Conservation (phyloP, 1,284 basidiomycete species). For the Cutaneotrichosporon dermatis region DNA sequence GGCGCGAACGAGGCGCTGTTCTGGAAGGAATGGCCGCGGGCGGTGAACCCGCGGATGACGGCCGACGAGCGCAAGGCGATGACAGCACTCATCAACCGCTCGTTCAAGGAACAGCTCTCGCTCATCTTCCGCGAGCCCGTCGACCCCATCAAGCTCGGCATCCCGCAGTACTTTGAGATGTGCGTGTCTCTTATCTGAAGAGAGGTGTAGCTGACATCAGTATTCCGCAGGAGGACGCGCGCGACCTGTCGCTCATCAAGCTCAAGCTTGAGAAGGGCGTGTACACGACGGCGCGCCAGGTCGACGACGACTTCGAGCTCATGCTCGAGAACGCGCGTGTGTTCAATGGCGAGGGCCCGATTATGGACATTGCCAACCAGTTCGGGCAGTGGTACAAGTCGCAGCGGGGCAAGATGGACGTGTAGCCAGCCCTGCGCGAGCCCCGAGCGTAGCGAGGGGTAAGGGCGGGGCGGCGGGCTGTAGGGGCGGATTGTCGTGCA, state of each 20-base stretch:
- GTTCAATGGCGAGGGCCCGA: conserved; percentile 42
- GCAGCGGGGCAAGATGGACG: conserved; percentile 39
- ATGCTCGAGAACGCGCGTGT: conserved; percentile 46
- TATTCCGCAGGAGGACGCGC: conserved; percentile 60
- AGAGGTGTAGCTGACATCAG: conserved; percentile 59
- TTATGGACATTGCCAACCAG: conserved; percentile 33
- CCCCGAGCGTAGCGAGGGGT: too few species aligned
- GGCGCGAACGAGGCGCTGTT: conserved; percentile 68
- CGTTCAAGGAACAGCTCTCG: conserved; percentile 69
- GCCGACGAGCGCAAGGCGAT: conserved; percentile 77
- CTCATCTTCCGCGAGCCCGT: conserved; percentile 75
- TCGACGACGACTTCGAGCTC: conserved; percentile 44
- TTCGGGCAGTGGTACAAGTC: conserved; percentile 39
- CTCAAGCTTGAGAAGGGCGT: conserved; percentile 62
- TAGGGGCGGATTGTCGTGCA: too few species aligned
- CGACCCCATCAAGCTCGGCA: conserved; percentile 40
- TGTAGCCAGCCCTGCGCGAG: background rate
- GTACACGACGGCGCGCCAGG: conserved; percentile 31
- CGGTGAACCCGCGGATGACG: conserved; percentile 66
- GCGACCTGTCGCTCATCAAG: conserved; percentile 80
- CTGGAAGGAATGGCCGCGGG: conserved; percentile 83
- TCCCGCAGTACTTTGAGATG: conserved; percentile 46
- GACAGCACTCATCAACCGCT: conserved; percentile 63
- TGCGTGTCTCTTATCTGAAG: too few species aligned
- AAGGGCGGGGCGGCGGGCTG: too few species aligned